Conservation (phyloP, 768 basidiomycete species). For the Coprinopsis marcescibilis region DNA sequence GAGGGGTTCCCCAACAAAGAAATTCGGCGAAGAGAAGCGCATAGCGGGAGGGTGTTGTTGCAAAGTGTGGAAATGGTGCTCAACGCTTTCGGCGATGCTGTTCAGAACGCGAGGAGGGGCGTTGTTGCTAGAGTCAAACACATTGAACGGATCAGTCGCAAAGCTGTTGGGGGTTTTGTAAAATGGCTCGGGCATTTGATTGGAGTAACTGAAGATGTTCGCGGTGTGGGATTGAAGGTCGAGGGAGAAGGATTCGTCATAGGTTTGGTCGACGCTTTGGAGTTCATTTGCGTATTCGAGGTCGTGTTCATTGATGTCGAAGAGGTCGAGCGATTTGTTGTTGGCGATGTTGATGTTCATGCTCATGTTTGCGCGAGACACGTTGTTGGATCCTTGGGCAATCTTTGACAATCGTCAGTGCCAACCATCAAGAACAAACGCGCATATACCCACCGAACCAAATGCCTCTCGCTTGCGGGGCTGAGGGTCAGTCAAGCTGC, state of each 20-base stretch:
- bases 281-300: conserved; percentile 43
- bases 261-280: conserved; percentile 25
- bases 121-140: conserved; percentile 14
- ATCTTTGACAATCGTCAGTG: conserved; percentile 20
- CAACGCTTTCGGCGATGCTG: conserved; percentile 35
- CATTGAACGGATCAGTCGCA: conserved; percentile 39
- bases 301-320: conserved; percentile 72
- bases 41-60: conserved; percentile 22
- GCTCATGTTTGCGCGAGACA: conserved; percentile 20
- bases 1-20: conserved; percentile 1
- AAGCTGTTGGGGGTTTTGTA: conserved; percentile 25
- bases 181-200: conserved; percentile 20
- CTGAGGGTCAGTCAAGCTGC: conserved; percentile 67
- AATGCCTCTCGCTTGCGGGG: conserved; percentile 40
- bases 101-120: conserved; percentile 24
- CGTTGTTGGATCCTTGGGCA: conserved; percentile 26
- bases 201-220: conserved; percentile 30
- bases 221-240: conserved; percentile 25
- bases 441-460: conserved; percentile 31
- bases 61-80: conserved; percentile 37
- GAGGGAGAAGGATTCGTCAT: conserved; percentile 34
- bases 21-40: conserved; percentile 1
- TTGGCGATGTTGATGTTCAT: conserved; percentile 31
- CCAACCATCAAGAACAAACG: conserved; percentile 16
- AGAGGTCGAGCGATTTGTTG: conserved; percentile 52